These are phyloP conservation scores for Stygiomarasmius scandens DNA, from an alignment of 1,284 basidiomycete genomes.

Conservation along the genomic window DNA sequence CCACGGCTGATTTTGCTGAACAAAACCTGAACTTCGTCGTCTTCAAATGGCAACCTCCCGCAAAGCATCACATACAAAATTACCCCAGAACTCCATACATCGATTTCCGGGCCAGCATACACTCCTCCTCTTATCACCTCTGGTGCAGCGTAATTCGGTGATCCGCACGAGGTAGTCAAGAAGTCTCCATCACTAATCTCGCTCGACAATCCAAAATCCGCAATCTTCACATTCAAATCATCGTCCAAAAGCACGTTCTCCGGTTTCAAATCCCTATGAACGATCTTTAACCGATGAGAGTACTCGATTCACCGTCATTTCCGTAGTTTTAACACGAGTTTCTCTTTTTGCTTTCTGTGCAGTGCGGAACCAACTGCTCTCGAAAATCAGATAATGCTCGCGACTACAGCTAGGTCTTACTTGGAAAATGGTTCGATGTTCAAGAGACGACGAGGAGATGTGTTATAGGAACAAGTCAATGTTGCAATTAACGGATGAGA, in stretches of 20 bases:
- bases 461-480: too few species aligned
- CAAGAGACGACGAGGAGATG: too few species aligned
- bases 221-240: constrained; percentile 89
- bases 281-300: constrained; percentile 92
- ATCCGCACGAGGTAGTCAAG: constrained; percentile 92
- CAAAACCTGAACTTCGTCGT: constrained; percentile 88
- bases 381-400: too few species aligned
- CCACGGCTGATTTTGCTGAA: constrained; percentile 92
- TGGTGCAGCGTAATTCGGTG: constrained; percentile 95
- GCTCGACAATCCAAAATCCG: constrained; percentile 93
- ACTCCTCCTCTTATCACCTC: constrained; percentile 93
- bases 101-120: constrained; percentile 95
- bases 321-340: too few species aligned
- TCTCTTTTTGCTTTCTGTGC: too few species aligned
- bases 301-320: constrained; percentile 78
- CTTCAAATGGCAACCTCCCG: constrained; percentile 91
- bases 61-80: constrained; percentile 96
- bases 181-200: constrained; percentile 96
- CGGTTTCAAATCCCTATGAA: constrained; percentile 94
- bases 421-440: too few species aligned
- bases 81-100: constrained; percentile 97
- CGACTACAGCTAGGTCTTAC: too few species aligned
- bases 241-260: constrained; percentile 86
- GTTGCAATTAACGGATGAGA: too few species aligned
- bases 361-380: too few species aligned